Evolutionary conservation across 2,329 filamentous ascomycete species (phyloP).

Genomic region (Fusarium poae): DNA sequence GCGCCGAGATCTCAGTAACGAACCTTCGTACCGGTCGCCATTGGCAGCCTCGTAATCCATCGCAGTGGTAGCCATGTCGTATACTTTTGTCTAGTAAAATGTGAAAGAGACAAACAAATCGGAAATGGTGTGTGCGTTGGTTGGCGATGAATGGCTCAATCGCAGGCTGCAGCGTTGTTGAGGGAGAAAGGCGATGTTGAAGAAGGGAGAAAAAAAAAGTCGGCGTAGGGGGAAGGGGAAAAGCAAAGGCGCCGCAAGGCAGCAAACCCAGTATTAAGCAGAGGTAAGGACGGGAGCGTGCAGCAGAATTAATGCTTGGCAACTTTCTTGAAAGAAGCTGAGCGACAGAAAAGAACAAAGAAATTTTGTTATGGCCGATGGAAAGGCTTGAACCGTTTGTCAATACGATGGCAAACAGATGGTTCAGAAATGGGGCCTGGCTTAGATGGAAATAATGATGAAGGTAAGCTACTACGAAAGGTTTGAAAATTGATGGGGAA

Average conservation of each 20-base stretch:
- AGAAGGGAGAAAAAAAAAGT: conserved; percentile 47
- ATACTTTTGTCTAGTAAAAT: conserved; percentile 23
- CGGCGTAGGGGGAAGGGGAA: conserved; percentile 43
- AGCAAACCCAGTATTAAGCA: conserved; percentile 36
- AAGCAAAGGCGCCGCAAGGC: conserved; percentile 42
- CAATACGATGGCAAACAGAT: conserved; percentile 38
- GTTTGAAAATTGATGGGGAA: conserved; percentile 35
- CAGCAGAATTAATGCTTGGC: conserved; percentile 30
- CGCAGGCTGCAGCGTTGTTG: conserved; percentile 35
- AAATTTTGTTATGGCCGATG: conserved; percentile 27
- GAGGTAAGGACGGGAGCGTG: conserved; percentile 31
- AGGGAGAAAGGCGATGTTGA: conserved; percentile 45
- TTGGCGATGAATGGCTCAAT: conserved; percentile 46
- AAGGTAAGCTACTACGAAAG: conserved; percentile 20
- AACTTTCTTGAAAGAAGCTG: conserved; percentile 33
- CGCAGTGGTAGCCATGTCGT: conserved; percentile 71
- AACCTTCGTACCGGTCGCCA: conserved; percentile 76
- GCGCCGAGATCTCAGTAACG: conserved; percentile 44
- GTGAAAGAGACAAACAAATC: conserved; percentile 32
- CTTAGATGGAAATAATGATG: conserved; percentile 37
- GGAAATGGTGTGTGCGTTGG: conserved; percentile 35
- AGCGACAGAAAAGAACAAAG: conserved; percentile 31
- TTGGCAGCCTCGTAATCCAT: conserved; percentile 80
- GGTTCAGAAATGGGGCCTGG: conserved; percentile 34
- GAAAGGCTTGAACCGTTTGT: conserved; percentile 33